Percentiles rank a stretch among this genome's conserved stretches.
Conservation (phyloP, 2,329 filamentous ascomycete species). For the Paracoccidioides brasiliensis region DNA sequence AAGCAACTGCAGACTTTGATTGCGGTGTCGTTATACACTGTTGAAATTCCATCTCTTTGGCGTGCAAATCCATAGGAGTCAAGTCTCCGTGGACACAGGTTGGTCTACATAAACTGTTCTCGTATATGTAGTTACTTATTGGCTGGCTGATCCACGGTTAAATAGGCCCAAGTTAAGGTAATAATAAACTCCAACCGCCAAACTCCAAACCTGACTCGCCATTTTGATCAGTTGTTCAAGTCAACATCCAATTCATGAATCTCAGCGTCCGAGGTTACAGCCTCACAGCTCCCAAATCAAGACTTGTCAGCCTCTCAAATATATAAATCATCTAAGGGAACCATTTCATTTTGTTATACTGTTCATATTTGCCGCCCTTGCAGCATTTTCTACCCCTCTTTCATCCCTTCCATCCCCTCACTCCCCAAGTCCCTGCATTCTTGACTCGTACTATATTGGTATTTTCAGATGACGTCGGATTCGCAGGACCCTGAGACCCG, state of each 20-base stretch:
- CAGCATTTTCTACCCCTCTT: background rate
- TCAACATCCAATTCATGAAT: background rate
- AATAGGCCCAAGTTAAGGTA: no score
- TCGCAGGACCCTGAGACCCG: conserved; percentile 45
- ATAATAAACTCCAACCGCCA: no score
- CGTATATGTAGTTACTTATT: no score
- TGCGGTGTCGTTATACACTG: no score
- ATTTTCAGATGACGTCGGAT: conserved; percentile 21
- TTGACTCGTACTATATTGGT: background rate
- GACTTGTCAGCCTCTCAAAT: background rate
- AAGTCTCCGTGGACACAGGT: no score
- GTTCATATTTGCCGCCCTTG: background rate
- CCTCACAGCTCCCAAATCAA: background rate
- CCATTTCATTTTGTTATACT: background rate
- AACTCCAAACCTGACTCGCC: no score
- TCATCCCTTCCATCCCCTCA: background rate
- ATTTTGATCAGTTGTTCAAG: no score
- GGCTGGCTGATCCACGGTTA: no score
- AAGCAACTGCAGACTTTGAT: no score
- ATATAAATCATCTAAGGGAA: background rate
- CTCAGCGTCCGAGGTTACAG: background rate
- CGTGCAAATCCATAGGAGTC: no score
- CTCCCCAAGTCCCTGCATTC: background rate
- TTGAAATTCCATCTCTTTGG: no score
- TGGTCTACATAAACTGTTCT: no score